A percentile compares a stretch with the other conserved stretches of the same genome.
Evolutionary conservation across 2,329 filamentous ascomycete genomes (phyloP).

Genomic region (Calonectria ilicicola): DNA sequence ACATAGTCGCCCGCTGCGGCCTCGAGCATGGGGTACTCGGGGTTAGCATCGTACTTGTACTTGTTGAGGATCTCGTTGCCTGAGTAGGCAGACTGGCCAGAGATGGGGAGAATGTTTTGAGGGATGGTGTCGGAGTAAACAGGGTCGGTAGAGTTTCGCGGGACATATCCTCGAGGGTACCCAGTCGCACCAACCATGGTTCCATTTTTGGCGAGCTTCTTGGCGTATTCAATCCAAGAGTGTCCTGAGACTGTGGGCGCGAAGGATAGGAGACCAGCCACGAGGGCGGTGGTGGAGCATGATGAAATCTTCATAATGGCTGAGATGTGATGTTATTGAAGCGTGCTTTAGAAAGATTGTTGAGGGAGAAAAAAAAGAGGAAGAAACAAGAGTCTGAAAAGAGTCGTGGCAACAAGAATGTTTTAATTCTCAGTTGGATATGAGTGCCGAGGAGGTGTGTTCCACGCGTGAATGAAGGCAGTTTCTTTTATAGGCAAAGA

Average conservation of each 20-base stretch:
- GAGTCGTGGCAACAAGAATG: conserved; percentile 8
- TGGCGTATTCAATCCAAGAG: conserved; percentile 85
- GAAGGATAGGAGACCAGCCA: conserved; percentile 47
- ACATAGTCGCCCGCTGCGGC: conserved; percentile 72
- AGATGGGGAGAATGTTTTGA: conserved; percentile 72
- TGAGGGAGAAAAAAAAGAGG: conserved; percentile 1
- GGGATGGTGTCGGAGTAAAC: conserved; percentile 70
- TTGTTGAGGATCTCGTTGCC: conserved; percentile 65
- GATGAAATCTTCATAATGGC: conserved; percentile 38
- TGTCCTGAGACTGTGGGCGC: conserved; percentile 64
- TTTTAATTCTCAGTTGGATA: conserved; percentile 19
- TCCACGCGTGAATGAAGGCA: conserved; percentile 26
- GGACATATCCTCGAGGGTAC: conserved; percentile 78
- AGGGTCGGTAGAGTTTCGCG: conserved; percentile 61
- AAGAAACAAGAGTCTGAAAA: background rate
- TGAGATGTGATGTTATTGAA: background rate
- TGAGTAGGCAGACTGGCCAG: conserved; percentile 73
- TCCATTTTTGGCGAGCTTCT: conserved; percentile 78
- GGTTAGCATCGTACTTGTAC: conserved; percentile 49
- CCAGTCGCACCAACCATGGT: conserved; percentile 78
- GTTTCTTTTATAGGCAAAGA: conserved; percentile 28
- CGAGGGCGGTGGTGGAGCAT: conserved; percentile 35
- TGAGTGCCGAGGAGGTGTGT: conserved; percentile 26
- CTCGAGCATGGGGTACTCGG: conserved; percentile 71
- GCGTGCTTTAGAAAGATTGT: background rate